Percentiles rank a stretch among this genome's conserved stretches.
Conservation (phyloP, 768 basidiomycete species). For the Suillus luteus region DNA sequence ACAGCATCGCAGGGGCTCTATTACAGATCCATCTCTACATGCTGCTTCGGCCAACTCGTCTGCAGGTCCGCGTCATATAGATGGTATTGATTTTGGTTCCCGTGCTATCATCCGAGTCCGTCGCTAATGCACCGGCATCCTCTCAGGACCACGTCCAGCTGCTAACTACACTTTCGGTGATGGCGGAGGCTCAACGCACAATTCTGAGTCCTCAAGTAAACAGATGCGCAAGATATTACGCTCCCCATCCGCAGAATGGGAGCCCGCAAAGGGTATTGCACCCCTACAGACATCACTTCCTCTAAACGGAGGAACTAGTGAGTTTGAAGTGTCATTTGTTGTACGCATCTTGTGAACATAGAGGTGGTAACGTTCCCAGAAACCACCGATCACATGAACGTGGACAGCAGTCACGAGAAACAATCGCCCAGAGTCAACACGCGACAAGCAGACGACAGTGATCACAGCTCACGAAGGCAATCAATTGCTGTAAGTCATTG, state of each 20-base stretch:
- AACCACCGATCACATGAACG: constrained; percentile 40
- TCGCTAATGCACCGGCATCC: constrained; percentile 36
- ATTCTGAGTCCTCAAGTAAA: constrained; percentile 38
- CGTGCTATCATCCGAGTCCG: constrained; percentile 17
- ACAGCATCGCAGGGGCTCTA: constrained; percentile 80
- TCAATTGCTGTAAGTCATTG: constrained; percentile 61
- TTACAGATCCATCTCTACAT: constrained; percentile 81
- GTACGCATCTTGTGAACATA: constrained; percentile 17
- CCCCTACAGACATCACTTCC: constrained; percentile 23
- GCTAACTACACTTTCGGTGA: constrained; percentile 77
- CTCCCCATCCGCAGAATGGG: constrained; percentile 54
- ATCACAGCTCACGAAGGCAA: constrained; percentile 72
- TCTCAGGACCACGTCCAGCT: constrained; percentile 53
- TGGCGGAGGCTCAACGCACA: constrained; percentile 34
- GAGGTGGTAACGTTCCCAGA: constrained; percentile 25
- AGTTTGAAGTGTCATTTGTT: constrained; percentile 21
- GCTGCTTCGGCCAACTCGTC: constrained; percentile 43
- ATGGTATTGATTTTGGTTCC: constrained; percentile 22
- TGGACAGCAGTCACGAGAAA: constrained; percentile 36
- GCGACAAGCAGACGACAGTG: constrained; percentile 53
- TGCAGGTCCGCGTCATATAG: constrained; percentile 21
- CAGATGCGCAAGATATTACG: constrained; percentile 61
- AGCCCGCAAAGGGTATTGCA: constrained; percentile 21
- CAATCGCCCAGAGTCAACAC: constrained; percentile 28
- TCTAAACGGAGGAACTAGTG: constrained; percentile 26